These are phyloP conservation scores for Geranium incanum DNA, from an alignment of 441 rosid genomes.

Conservation along the genomic window DNA sequence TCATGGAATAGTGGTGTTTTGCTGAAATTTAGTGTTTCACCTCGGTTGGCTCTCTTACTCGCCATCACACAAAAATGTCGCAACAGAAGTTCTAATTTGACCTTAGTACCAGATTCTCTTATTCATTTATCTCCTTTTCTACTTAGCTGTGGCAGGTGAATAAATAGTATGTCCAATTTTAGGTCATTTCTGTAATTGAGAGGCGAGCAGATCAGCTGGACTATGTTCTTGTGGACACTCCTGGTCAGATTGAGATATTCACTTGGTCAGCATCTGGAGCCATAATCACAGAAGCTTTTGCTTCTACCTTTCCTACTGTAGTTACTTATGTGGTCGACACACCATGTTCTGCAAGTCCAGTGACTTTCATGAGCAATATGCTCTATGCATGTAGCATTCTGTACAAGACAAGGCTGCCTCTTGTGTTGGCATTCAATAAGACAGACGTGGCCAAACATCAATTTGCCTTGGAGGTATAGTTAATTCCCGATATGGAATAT, in stretches of 20 bases:
- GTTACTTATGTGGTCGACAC: conserved; percentile 88
- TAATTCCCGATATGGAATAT: conserved; percentile 3
- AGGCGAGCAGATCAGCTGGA: conserved; percentile 87
- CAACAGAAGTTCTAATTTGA: neutral
- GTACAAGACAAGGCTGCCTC: conserved; percentile 84
- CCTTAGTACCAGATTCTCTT: neutral
- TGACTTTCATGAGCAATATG: conserved; percentile 97
- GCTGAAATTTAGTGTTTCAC: neutral
- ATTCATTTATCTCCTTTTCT: neutral
- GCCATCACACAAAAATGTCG: neutral
- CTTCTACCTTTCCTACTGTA: conserved; percentile 91
- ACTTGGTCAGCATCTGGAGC: conserved; percentile 99
- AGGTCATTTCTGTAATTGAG: conserved; percentile 74
- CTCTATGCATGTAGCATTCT: conserved; percentile 94
- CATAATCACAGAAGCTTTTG: conserved; percentile 91
- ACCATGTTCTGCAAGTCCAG: conserved; percentile 80
- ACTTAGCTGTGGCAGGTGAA: neutral
- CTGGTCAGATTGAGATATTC: conserved; percentile 96
- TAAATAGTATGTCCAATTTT: conserved; percentile 19
- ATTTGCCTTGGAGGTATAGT: conserved; percentile 85
- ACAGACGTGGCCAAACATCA: conserved; percentile 85
- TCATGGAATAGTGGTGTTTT: neutral
- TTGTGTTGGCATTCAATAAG: conserved; percentile 89
- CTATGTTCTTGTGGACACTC: conserved; percentile 95
- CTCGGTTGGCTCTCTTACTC: neutral